phyloP scores from a whole-genome alignment of 306 rosid species.

The Prunus persica region DNA sequence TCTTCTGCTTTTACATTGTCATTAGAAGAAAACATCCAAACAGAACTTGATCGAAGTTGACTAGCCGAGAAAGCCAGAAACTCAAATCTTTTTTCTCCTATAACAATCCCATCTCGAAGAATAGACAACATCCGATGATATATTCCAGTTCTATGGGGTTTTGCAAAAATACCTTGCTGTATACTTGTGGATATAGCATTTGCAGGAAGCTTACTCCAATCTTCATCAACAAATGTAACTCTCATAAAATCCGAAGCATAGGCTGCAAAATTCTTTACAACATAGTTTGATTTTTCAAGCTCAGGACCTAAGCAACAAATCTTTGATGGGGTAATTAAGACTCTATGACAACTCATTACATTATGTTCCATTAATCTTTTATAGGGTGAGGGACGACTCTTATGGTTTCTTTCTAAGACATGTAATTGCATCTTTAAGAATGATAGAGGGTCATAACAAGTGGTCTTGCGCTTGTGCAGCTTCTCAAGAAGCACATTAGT shows the following conservation, averaged over 20 bases:
- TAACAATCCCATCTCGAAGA: slow-evolving; percentile 81
- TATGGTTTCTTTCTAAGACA: slow-evolving; percentile 33
- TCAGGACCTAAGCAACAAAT: slow-evolving; percentile 93
- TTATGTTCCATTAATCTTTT: slow-evolving; percentile 50
- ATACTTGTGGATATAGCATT: slow-evolving; percentile 59
- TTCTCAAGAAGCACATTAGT: slow-evolving; percentile 54
- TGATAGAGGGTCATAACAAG: slow-evolving; percentile 63
- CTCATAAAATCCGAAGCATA: slow-evolving; percentile 84
- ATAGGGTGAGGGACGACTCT: slow-evolving; percentile 26
- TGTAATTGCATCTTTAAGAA: slow-evolving; percentile 53
- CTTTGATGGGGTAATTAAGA: slow-evolving; percentile 74
- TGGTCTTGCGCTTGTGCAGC: slow-evolving; percentile 62
- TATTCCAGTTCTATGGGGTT: slow-evolving; percentile 60
- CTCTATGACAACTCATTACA: slow-evolving; percentile 90
- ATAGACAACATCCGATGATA: slow-evolving; percentile 61
- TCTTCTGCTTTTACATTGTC: slow-evolving; percentile 71
- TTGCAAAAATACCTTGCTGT: slow-evolving; percentile 52
- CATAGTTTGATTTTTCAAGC: slow-evolving; percentile 87
- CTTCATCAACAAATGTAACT: slow-evolving; percentile 89
- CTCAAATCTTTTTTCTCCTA: slow-evolving; percentile 76
- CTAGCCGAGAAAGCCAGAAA: slow-evolving; percentile 97
- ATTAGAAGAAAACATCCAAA: slow-evolving; percentile 97
- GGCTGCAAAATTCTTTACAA: slow-evolving; percentile 68
- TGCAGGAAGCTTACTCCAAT: slow-evolving; percentile 81
- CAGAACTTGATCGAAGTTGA: slow-evolving; percentile 84